Percentiles rank a stretch among this genome's conserved stretches.
These are phyloP conservation scores for Alternaria sp. DNA, from an alignment of 2,329 filamentous ascomycete species.

Conservation along the genomic window DNA sequence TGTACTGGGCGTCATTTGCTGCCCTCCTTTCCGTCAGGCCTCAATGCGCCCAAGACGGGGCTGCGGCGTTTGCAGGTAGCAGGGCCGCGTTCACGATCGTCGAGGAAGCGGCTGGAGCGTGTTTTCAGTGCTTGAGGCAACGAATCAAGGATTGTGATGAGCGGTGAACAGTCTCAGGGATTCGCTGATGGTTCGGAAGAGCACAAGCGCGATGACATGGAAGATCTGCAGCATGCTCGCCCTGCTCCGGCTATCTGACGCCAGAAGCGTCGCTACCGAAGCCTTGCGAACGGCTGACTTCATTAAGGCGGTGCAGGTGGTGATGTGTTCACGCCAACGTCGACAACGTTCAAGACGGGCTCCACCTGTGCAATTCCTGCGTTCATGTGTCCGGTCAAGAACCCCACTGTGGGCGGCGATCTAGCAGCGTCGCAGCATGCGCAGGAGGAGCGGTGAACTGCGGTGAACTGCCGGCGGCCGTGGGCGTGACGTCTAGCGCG, in stretches of 20 bases:
- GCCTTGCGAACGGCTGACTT: conserved; percentile 47
- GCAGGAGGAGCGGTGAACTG: conserved; percentile 41
- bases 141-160: conserved; percentile 40
- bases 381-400: conserved; percentile 20
- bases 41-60: conserved; percentile 39
- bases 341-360: conserved; percentile 19
- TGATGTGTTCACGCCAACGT: conserved; percentile 45
- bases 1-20: conserved; percentile 34
- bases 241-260: conserved; percentile 45
- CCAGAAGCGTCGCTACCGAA: conserved; percentile 45
- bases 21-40: conserved; percentile 36
- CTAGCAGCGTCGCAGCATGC: conserved; percentile 21
- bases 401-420: conserved; percentile 23
- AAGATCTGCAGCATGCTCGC: conserved; percentile 50
- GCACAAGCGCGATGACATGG: conserved; percentile 50
- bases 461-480: conserved; percentile 44
- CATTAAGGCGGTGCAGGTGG: conserved; percentile 44
- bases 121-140: conserved; percentile 33
- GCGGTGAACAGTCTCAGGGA: conserved; percentile 51
- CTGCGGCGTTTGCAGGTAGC: conserved; percentile 32
- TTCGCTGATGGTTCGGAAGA: conserved; percentile 37
- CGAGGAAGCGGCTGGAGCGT: conserved; percentile 15
- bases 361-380: conserved; percentile 18
- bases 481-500: conserved; percentile 31
- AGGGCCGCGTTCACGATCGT: conserved; percentile 32